Evolutionary conservation across 2,329 filamentous ascomycete genomes (phyloP), one percentile per base, ranked within the genome.

Genomic region (Alternaria burnsii): DNA sequence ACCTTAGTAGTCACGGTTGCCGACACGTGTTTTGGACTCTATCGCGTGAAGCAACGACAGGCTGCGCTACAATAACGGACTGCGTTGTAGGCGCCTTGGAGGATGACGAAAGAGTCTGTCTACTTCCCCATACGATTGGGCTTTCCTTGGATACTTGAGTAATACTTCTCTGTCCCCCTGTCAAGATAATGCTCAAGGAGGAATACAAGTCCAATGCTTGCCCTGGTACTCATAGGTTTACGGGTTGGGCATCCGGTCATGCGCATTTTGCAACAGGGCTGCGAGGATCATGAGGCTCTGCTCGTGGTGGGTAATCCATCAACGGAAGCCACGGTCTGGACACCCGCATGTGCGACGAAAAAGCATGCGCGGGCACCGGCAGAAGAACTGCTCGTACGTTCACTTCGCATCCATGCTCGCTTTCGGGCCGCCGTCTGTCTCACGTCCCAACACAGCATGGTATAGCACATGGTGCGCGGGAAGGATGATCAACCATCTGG

Each of bases 211-310:
- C 9, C 3, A 50, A 36, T 50, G 2, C 30, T 14, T 36, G 32
- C 1, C 32, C 22, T 12, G 26, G 36, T 42, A 28, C 46, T 48
- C 32, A 40, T 34, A 55, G 28, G 44, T 11, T 26, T n/a, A 36
- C 26, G 12, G 40, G 24, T 26, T 14, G 26, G 52, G 41, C 32
- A 55, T 30, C 55, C 58, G 44, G 62, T 53, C 50, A 58, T 46
- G 40, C 47, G 52, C 32, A 43, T 40, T 30, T 32, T 28, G 53
- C 28, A 28, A 26, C 26, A 34, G 28, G 24, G 43, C 36, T 50
- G 30, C 41, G 41, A 58, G n/a, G 16, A 14, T 40, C 52, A 55
- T 70, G 66, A 69, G 68, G 67, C 68, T 72, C 67, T 66, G 68
- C 48, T 61, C 32, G 48, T 62, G 46, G 46, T 60, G 36, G 55